Conservation (phyloP, 208 protist species). For the Borovskyia barvae region DNA sequence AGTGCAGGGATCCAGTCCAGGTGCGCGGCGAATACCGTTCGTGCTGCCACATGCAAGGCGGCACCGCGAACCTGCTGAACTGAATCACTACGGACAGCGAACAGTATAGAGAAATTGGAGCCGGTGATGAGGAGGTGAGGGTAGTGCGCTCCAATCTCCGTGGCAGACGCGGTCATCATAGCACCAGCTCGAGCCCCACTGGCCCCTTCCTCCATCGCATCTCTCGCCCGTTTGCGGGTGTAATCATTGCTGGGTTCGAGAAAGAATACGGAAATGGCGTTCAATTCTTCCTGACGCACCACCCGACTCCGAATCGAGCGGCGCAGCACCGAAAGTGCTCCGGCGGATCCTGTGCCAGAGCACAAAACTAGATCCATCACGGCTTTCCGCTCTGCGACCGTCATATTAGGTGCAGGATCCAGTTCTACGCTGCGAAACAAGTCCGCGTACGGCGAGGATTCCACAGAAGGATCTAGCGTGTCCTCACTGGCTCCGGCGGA, state of each 20-base stretch:
- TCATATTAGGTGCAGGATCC: constrained; percentile 43
- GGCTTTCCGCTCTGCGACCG: constrained; percentile 24
- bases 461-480: constrained; percentile 36
- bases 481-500: not conserved
- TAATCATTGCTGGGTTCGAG: constrained; percentile 18
- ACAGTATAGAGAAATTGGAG: constrained; percentile 69
- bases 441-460: constrained; percentile 69
- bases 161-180: not conserved
- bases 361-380: constrained; percentile 73
- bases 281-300: constrained; percentile 56
- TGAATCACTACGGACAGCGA: constrained; percentile 59
- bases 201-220: constrained; percentile 8
- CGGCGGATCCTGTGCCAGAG: constrained; percentile 42
- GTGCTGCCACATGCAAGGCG: constrained; percentile 36
- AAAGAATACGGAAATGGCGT: constrained; percentile 79
- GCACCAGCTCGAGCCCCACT: not conserved
- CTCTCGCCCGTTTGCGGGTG: constrained; percentile 25
- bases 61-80: constrained; percentile 72
- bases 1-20: constrained; percentile 47
- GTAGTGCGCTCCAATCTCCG: not conserved
- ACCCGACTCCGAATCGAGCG: constrained; percentile 65
- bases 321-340: constrained; percentile 61
- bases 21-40: constrained; percentile 63
- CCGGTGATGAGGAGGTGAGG: constrained; percentile 74
- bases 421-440: constrained; percentile 59